Base-by-base conservation (phyloP, 192 early-diverging fungal species). In the Coemansia sp. region DNA sequence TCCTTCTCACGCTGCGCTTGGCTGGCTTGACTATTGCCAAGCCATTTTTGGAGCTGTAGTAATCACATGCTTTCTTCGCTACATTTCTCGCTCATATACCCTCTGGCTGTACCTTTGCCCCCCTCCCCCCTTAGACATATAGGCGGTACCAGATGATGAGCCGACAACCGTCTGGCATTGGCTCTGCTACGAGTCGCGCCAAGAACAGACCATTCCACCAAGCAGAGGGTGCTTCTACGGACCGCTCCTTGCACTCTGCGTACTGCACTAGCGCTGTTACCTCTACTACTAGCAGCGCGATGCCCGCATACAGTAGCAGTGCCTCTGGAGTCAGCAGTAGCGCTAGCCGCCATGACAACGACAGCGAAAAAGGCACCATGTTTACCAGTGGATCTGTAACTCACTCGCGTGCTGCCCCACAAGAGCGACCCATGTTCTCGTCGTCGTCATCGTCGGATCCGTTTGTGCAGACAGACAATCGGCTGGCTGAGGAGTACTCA, bases 401-500 rank as follows among this genome's bases (percentile, higher is more conserved):
- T 6, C 59, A 67, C 55, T 38, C 70, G 9, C 70, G 40, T 39
- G 22, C 60, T 59, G 20, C 65, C n/a, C 15, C 73, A 20, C 45
- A 56, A 5, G 60, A 50, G 15, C 63, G 59, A 32, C 43, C 68
- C n/a, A 3, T 58, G 59, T 67, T 71, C n/a, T 13, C 62, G 58
- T 44, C 45, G 56, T 44, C 45, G 56, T 61, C 45, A 37, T 43
- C 43, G 13, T 22, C 65, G 9, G 62, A 40, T n/a, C 74, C 68
- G 9, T 20, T 67, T 44, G 69, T 80, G 49, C 72, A 75, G 50
- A 75, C 66, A 2, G 45, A 70, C 59, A 65, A 74, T 61, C 67
- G 52, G 12, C 69, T 75, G 40, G 52, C 64, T 12, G 69, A 80
- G 29, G 73, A 81, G 22, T 70, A 67, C 64, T 65, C 78, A 38